Evolutionary conservation across 2,329 filamentous ascomycete genomes (phyloP), one percentile per base, ranked within the genome.

Genomic region (Fusarium concolor): DNA sequence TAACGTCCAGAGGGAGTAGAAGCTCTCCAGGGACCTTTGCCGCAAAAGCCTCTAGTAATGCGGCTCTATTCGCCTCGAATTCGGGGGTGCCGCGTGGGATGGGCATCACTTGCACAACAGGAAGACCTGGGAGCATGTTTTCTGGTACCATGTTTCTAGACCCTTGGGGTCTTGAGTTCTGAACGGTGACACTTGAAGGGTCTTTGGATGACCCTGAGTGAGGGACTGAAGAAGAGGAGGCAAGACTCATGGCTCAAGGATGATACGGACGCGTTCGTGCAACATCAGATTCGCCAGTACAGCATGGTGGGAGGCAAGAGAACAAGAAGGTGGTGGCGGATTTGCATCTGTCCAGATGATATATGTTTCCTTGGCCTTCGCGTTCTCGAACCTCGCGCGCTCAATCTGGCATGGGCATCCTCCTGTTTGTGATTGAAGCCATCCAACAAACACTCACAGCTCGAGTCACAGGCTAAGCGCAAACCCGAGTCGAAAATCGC

Each of bases 1-100:
- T 68, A 11, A 72, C 28, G 1, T 55, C 51, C 2, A 39, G 11
- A 1, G 79, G 73, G 2, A 82, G 73, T 14, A 65, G 71, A 22
- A 77, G 63, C 6, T 66, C 58, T 2, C 41, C 33, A 3, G 80
- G 80, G 2, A 81, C 76, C 43, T 73, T 76, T 33, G 71, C 56
- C 6, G 71, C 71, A 26, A 82, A 78, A 2, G 73, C 70, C 24
- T 75, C 56, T 5, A 78, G 70, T 15, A 80, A 68, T 2, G 56
- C 33, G 9, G 58, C 54, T 6, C 74, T 70, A 15, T 56, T 57
- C 0, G 38, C 39, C 33, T 78, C 76, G n/a, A 72, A 78, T 3
- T 67, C 71, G 1, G 63, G 41, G 1, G 73, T 71, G 4, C 76
- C 76, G 41, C 38, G 29, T 4, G 37, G 58, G 10, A 70, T 10